phyloP scores from a whole-genome alignment of 2,329 filamentous ascomycete species.

The Coniella lustricola region DNA sequence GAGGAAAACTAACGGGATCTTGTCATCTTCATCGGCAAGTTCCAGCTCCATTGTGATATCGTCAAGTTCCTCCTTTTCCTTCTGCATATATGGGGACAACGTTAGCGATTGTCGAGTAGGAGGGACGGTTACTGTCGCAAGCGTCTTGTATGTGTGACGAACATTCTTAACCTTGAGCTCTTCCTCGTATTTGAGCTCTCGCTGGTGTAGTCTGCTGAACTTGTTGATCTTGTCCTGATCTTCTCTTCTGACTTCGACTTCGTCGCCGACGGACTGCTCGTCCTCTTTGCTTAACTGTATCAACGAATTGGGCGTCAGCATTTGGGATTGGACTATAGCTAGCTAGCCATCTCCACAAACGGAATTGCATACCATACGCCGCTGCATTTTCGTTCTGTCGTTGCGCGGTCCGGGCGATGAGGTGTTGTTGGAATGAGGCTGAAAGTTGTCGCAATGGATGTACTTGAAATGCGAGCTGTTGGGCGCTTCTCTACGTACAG shows the following conservation, averaged over 20 bases:
- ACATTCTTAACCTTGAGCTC: slow-evolving; percentile 75
- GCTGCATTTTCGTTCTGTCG: slow-evolving; percentile 37
- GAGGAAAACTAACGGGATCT: slow-evolving; percentile 65
- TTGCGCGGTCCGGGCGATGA: background rate
- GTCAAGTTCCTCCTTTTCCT: slow-evolving; percentile 96
- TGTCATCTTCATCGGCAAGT: slow-evolving; percentile 89
- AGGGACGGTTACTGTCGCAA: background rate
- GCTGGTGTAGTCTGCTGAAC: slow-evolving; percentile 90
- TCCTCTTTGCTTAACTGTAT: slow-evolving; percentile 85
- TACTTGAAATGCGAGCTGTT: background rate
- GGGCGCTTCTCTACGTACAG: too few species aligned
- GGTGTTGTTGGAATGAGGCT: background rate
- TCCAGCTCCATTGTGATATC: slow-evolving; percentile 88
- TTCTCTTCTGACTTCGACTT: slow-evolving; percentile 89
- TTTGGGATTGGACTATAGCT: too few species aligned
- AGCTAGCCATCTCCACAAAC: too few species aligned
- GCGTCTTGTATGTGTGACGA: slow-evolving; percentile 25
- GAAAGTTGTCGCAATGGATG: background rate
- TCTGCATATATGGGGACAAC: slow-evolving; percentile 55
- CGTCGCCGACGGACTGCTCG: slow-evolving; percentile 69
- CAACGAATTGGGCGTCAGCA: too few species aligned
- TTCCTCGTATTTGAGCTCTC: slow-evolving; percentile 71
- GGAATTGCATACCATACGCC: slow-evolving; percentile 57
- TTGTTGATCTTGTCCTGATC: slow-evolving; percentile 99
- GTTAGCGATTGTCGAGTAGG: slow-evolving; percentile 13